phyloP scores from a whole-genome alignment of 129 eudicot species.

The Saussurea involucrata region DNA sequence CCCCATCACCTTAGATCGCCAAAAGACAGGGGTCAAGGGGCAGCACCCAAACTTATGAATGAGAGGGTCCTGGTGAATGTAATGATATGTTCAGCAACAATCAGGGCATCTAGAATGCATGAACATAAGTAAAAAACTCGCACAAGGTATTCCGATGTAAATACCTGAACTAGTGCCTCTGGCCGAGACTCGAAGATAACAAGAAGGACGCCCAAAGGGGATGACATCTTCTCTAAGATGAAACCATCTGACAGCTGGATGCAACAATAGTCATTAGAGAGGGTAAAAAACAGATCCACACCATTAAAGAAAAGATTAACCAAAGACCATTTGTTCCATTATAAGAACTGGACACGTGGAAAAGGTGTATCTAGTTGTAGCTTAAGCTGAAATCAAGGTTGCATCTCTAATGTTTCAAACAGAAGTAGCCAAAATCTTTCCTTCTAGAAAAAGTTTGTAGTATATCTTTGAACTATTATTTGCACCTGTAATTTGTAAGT shows the following conservation, averaged over 20 bases:
- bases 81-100: background rate
- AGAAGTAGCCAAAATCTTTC: background rate
- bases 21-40: too few relatives aligned
- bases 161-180: constrained; percentile 96
- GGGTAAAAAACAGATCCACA: background rate
- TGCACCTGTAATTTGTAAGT: background rate
- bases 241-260: constrained; percentile 87
- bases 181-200: constrained; percentile 98
- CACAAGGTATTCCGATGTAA: background rate
- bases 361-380: background rate
- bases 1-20: too few relatives aligned
- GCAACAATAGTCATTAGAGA: constrained; percentile 22
- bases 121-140: background rate
- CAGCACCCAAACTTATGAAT: background rate
- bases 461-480: background rate
- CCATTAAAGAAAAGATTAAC: background rate
- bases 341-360: background rate
- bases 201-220: constrained; percentile 92
- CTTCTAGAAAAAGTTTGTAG: background rate
- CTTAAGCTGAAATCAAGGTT: background rate
- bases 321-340: background rate
- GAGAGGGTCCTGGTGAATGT: background rate
- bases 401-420: background rate
- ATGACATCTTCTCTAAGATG: constrained; percentile 76
- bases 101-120: background rate